Conservation (phyloP, 2,329 filamentous ascomycete species). For the Camillea tinctor region DNA sequence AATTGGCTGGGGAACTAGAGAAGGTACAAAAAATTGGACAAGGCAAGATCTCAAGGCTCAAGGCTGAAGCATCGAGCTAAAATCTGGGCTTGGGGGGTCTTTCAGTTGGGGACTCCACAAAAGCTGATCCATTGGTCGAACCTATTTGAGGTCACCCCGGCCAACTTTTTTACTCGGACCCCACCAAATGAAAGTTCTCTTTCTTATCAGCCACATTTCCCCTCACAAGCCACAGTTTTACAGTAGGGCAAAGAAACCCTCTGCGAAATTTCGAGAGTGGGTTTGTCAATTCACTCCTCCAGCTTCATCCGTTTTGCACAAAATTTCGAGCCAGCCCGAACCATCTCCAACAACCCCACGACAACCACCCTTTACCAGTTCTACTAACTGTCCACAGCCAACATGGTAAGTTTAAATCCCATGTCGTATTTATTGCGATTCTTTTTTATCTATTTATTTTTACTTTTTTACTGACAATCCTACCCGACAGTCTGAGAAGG, state of each 20-base stretch:
- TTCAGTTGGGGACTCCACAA: constrained; percentile 9
- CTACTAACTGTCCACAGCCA: constrained; percentile 33
- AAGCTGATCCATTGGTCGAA: background rate
- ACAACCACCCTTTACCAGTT: constrained; percentile 16
- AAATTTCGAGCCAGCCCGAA: constrained; percentile 18
- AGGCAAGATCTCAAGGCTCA: constrained; percentile 33
- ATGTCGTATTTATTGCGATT: background rate
- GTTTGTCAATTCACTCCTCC: constrained; percentile 17
- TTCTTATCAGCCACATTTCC: constrained; percentile 22
- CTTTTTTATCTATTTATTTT: too few species aligned
- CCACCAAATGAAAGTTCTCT: constrained; percentile 16
- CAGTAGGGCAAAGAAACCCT: constrained; percentile 32
- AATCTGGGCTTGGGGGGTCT: too few species aligned
- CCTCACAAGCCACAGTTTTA: constrained; percentile 11
- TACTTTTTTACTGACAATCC: background rate
- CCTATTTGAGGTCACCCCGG: constrained; percentile 8
- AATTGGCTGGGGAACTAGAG: constrained; percentile 36
- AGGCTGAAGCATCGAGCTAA: constrained; percentile 24
- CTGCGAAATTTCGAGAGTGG: constrained; percentile 17
- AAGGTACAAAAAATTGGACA: constrained; percentile 41
- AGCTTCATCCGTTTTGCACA: constrained; percentile 8
- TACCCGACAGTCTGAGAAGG: constrained; percentile 70
- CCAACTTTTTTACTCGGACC: constrained; percentile 15
- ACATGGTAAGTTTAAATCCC: constrained; percentile 39
- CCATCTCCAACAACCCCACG: constrained; percentile 7